phyloP scores from a whole-genome alignment of 768 basidiomycete genomes.

The Tylopilus sp. region DNA sequence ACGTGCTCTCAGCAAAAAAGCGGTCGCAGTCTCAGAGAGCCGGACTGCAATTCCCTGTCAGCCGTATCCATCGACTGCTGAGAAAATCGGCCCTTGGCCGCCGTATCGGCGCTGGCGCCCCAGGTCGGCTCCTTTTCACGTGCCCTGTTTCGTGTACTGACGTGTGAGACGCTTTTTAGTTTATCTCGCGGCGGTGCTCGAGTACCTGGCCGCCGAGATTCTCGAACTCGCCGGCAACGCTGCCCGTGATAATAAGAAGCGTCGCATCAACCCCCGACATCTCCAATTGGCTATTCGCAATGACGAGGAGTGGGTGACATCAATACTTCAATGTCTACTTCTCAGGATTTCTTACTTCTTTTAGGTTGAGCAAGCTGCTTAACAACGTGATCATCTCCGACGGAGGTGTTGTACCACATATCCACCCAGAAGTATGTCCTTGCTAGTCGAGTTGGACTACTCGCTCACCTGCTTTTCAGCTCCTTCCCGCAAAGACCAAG shows the following conservation, averaged over 20 bases:
- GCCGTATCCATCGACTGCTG: slow-evolving; percentile 85
- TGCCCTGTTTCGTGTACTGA: background rate
- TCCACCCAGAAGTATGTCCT: slow-evolving; percentile 43
- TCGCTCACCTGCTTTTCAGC: slow-evolving; percentile 12
- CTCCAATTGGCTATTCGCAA: slow-evolving; percentile 64
- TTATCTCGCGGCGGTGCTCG: slow-evolving; percentile 59
- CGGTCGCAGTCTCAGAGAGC: slow-evolving; percentile 73
- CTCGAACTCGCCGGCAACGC: slow-evolving; percentile 59
- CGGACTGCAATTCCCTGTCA: slow-evolving; percentile 85
- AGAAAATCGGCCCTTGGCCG: slow-evolving; percentile 85
- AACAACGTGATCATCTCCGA: slow-evolving; percentile 57
- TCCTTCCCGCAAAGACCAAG: slow-evolving; percentile 30
- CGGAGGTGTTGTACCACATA: slow-evolving; percentile 55
- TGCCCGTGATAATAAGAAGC: slow-evolving; percentile 54
- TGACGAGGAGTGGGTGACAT: slow-evolving; percentile 44
- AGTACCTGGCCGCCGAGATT: slow-evolving; percentile 61
- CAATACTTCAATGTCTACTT: background rate
- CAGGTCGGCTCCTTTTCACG: slow-evolving; percentile 44
- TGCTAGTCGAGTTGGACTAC: too few species aligned
- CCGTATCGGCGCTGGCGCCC: slow-evolving; percentile 86
- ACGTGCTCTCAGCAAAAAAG: slow-evolving; percentile 39
- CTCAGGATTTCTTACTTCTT: background rate
- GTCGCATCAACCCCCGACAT: slow-evolving; percentile 64
- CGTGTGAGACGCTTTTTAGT: slow-evolving; percentile 28
- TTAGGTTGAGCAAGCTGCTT: slow-evolving; percentile 38